Evolutionary conservation across 495 filamentous ascomycete genomes (phyloP), one percentile per base, ranked within the genome.

Genomic region (Neurospora sp.): DNA sequence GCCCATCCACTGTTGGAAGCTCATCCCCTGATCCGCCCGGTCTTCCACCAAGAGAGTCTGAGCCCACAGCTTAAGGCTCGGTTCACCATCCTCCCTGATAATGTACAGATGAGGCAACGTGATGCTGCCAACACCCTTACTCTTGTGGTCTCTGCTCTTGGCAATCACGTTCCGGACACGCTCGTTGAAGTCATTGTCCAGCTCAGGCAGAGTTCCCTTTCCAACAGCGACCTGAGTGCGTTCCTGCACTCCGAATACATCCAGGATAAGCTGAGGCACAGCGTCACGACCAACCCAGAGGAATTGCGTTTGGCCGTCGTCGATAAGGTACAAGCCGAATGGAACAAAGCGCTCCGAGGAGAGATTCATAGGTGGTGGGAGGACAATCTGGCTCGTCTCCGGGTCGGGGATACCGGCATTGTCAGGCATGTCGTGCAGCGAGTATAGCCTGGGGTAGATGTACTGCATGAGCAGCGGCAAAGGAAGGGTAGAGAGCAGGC

Each of bases 381-480:
- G 89, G 31, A 91, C 84, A 72, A 95, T 98, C 77, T 96, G 93
- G 73, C 93, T 93, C 0, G 92, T 97, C 74, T 91, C 85, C 38
- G 90, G 87, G 78, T 98, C 92, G 1, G 94, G 92, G 39, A 94
- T 81, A 69, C 96, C 96, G 6, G 94, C 93, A 73, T 89, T 89
- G 82, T 97, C 94, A n/a, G 96, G 94, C 96, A 99, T 98, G 82
- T 98, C 95, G 76, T 98, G 95, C 47, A 98, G 87, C 5, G 93
- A 97, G 84, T 97, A 97, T 77, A 98, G 87, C 74, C 89, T 89
- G 20, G 95, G 94, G 83, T 98, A 97, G 76, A 99, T 96, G 84
- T 97, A 98, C 84, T 97, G 96, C 76, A 98, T 95, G 75, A 99
- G 82, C 27, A 99, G 89, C 14, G 94, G 93, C 38, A 97, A 85